Percentiles rank a stretch among this genome's conserved stretches.
These are phyloP conservation scores for Pseudocercospora pini-densiflorae DNA, from an alignment of 2,329 filamentous ascomycete species.

Conservation along the genomic window DNA sequence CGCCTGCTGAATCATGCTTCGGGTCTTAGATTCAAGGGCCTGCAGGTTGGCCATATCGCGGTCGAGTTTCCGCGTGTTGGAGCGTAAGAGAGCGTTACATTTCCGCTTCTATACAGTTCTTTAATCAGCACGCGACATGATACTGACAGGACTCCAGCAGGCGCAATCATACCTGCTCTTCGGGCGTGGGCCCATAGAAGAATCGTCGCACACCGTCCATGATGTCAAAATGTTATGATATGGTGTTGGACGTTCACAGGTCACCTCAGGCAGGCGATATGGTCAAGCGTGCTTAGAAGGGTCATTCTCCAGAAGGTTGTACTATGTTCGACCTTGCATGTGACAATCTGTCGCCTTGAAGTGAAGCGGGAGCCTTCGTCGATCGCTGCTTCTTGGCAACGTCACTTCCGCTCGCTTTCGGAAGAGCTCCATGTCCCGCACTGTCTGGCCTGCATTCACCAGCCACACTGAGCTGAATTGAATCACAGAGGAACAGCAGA, in stretches of 20 bases:
- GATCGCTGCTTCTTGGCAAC: neutral
- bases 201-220: conserved; percentile 90
- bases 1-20: conserved; percentile 80
- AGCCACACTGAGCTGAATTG: neutral
- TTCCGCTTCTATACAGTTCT: conserved; percentile 73
- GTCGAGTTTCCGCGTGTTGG: conserved; percentile 91
- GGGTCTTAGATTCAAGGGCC: conserved; percentile 80
- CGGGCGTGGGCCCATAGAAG: conserved; percentile 90
- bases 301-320: neutral
- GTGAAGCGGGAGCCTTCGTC: neutral
- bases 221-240: conserved; percentile 21
- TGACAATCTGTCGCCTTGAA: neutral
- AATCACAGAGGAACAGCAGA: neutral
- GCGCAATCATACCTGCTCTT: conserved; percentile 73
- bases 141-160: neutral
- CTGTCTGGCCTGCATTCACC: neutral
- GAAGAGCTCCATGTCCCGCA: neutral
- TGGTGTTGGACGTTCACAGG: neutral
- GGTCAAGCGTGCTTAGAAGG: neutral
- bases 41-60: conserved; percentile 84
- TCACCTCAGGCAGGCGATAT: neutral
- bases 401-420: neutral
- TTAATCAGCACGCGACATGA: neutral
- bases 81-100: conserved; percentile 87
- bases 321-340: neutral